Conservation (phyloP, 1,284 basidiomycete species). For the Ustilago trichophora region DNA sequence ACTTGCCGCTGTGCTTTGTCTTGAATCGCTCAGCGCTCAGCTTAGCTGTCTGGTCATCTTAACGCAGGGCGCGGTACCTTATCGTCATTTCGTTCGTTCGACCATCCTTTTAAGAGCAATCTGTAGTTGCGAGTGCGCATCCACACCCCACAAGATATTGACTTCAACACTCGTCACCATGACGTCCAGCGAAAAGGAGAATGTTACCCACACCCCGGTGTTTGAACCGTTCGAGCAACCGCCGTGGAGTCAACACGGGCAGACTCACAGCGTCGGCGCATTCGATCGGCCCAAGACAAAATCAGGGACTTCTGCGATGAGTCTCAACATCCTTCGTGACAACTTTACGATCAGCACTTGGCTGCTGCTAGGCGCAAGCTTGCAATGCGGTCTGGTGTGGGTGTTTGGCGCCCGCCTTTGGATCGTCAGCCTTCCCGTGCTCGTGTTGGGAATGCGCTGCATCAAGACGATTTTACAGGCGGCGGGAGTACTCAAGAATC, state of each 20-base stretch:
- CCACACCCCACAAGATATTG: no score
- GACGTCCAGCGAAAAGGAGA: not conserved
- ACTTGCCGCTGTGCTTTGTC: no score
- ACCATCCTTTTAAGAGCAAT: no score
- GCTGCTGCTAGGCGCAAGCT: conserved; percentile 16
- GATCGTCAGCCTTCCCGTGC: conserved; percentile 9
- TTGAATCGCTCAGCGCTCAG: no score
- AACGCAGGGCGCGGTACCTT: no score
- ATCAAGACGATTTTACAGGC: conserved; percentile 11
- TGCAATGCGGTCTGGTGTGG: conserved; percentile 10
- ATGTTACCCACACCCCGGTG: conserved; percentile 1
- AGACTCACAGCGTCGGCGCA: not conserved
- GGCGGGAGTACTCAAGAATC: not conserved
- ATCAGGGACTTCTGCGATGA: not conserved
- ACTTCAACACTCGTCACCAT: no score
- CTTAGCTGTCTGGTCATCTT: no score
- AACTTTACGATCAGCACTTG: conserved; percentile 17
- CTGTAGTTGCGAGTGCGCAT: no score
- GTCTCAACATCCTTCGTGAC: conserved; percentile 4
- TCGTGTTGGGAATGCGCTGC: conserved; percentile 4
- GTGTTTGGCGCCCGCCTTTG: conserved; percentile 13
- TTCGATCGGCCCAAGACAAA: conserved; percentile 1
- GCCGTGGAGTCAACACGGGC: conserved; percentile 14
- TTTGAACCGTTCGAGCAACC: conserved; percentile 18
- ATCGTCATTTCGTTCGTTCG: no score